phyloP scores from a whole-genome alignment of 2,329 filamentous ascomycete genomes.

The Coleophoma cylindrospora region DNA sequence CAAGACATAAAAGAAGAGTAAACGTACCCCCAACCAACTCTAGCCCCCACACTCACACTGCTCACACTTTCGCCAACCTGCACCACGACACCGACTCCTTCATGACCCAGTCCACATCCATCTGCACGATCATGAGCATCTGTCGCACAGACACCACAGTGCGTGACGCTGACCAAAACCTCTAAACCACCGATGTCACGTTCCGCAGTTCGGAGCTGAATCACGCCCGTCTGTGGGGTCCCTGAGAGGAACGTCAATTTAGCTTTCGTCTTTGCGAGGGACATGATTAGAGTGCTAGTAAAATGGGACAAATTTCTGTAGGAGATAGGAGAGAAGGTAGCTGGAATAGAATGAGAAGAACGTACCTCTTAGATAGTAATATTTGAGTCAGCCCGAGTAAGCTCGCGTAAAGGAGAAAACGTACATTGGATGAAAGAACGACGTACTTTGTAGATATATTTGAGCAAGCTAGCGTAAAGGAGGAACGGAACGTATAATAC shows the following conservation, averaged over 20 bases:
- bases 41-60: conserved; percentile 47
- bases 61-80: conserved; percentile 51
- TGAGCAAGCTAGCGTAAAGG: too few relatives aligned
- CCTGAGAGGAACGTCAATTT: not conserved
- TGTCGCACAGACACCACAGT: conserved; percentile 61
- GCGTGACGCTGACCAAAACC: conserved; percentile 55
- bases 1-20: conserved; percentile 12
- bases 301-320: not conserved
- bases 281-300: too few relatives aligned
- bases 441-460: too few relatives aligned
- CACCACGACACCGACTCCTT: conserved; percentile 64
- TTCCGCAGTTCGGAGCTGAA: conserved; percentile 3
- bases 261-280: not conserved
- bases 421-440: too few relatives aligned
- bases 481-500: too few relatives aligned
- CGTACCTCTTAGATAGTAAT: too few relatives aligned
- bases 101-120: conserved; percentile 54
- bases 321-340: not conserved
- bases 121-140: conserved; percentile 30
- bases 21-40: conserved; percentile 39
- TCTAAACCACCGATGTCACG: conserved; percentile 5
- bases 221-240: not conserved
- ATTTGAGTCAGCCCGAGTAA: too few relatives aligned
- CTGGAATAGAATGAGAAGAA: too few relatives aligned
- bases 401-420: too few relatives aligned